Evolutionary conservation across 805 yeast genomes (phyloP), one percentile per base, ranked within the genome.

Genomic region (Candida vartiovaarae): DNA sequence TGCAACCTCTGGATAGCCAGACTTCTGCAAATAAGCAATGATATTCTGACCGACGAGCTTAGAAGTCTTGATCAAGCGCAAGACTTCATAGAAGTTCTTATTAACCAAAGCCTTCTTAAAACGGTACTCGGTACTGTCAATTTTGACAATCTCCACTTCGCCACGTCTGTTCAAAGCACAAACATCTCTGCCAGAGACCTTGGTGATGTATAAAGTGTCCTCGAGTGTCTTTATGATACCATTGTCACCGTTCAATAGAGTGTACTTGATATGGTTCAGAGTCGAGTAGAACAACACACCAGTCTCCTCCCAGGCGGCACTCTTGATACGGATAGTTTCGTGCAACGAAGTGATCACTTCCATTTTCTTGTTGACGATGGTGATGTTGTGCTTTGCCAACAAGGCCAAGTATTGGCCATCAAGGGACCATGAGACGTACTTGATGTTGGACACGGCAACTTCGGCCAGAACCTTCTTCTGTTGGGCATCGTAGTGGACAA

Each of bases 1-100:
- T 3, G 99, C 99, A 64, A 93, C 82, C 66, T 93, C 99, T 27
- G 99, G 98, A 62, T 84, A 91, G 2, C 99, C 99, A 60, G 87
- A 79, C 70, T 90, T 84, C 64, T 93, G 95, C 58, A 93, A 74
- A 63, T 91, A 93, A 4, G 95, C 93, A 62, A 93, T 90, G 60
- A 93, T 93, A 63, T 90, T 88, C 70, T 95, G 97, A 51, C 99
- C 99, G 41, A 93, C 99, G 60, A 93, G 74, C 58, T 86, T 89
- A 24, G 98, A 90, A 46, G 76, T 80, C 59, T 80, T 82, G 64
- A 93, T 93, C 53, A 93, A 79, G 53, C 96, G 78, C 53, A 90
- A 74, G 20, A 93, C 98, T 66, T 93, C 99, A 53, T 78, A 79
- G 69, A 88, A 91, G 64, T 93, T 88, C 62, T 82, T 84, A 69